Evolutionary conservation across 108 stramenopile species (phyloP), one percentile per base, ranked within the genome.

Genomic region (Nitzschia inconspicua): DNA sequence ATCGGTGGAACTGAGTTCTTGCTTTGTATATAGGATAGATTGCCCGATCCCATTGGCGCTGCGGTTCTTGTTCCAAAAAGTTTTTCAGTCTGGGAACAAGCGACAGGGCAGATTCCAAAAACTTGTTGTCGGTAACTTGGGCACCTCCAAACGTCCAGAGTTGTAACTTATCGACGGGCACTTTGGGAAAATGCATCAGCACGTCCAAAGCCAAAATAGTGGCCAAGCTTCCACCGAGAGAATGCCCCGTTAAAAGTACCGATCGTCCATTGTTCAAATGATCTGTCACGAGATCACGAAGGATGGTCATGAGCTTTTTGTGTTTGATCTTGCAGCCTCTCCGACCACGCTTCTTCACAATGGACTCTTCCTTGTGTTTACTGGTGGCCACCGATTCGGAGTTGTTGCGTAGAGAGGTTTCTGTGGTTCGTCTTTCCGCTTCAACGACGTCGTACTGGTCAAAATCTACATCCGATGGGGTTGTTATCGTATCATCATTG

Each of bases 61-160:
- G 10, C 61, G 59, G 14, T 24, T n/a, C n/a, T n/a, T n/a, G n/a
- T n/a, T n/a, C 41, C 29, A 79, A 26, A 43, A 79, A 79, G 6
- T 44, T 28, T 8, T 46, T 36, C 18, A 79, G 27, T 10, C 78
- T 44, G 7, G 27, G 74, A 20, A 54, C 60, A 7, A 18, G 9
- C 24, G 20, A n/a, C 7, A 58, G 28, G 18, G 58, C 69, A 29
- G 73, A 65, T 30, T 42, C 59, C 31, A 65, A 68, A 65, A 81
- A 81, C 4, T 47, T 9, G 13, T 40, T 30, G 39, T 81, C 80
- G 8, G 69, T 64, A 18, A 81, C 59, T 46, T 81, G 67, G n/a
- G 80, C 73, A 4, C 61, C 76, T 23, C 80, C 80, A 63, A 71
- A 81, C n/a, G 76, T 77, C 80, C 80, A 77, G 14, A 70, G 20